Conservation (phyloP, 768 basidiomycete genomes). For the Russula dissimulans region DNA sequence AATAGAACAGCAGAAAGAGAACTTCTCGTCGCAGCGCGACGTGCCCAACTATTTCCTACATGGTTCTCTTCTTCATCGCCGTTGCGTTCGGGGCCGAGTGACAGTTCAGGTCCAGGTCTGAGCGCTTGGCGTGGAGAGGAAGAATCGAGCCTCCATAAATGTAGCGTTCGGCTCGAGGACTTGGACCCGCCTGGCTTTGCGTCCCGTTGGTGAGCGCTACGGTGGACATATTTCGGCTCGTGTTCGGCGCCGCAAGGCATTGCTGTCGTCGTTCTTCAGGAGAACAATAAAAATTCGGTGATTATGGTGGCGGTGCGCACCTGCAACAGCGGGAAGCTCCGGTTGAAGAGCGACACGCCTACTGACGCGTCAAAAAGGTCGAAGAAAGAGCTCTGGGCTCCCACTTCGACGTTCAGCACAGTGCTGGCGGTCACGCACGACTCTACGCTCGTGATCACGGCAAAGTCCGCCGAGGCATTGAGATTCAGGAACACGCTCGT, state of each 20-base stretch:
- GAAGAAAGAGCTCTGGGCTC: not conserved
- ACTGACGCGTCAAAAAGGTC: not conserved
- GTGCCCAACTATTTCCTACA: too few relatives aligned
- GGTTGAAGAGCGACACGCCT: not conserved
- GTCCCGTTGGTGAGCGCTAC: not conserved
- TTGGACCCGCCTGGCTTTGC: not conserved
- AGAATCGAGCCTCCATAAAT: not conserved
- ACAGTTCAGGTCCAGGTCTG: not conserved
- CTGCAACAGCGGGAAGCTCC: not conserved
- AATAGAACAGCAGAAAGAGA: too few relatives aligned
- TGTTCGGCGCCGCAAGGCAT: not conserved
- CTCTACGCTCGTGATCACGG: not conserved
- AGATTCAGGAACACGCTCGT: not conserved
- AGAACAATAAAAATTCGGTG: not conserved
- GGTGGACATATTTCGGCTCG: not conserved
- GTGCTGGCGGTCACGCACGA: constrained; percentile 7
- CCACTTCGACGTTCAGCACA: not conserved
- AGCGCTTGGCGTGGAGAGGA: not conserved
- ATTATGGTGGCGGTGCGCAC: not conserved
- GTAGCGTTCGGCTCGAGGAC: not conserved
- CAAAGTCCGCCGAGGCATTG: not conserved
- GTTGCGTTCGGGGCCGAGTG: not conserved
- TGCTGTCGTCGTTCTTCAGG: not conserved
- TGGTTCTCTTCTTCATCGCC: too few relatives aligned
- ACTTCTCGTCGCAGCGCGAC: too few relatives aligned